Percentiles rank a stretch among this genome's conserved stretches.
phyloP scores from a whole-genome alignment of 169 alveolate species.

The Plasmodium gonderi region DNA sequence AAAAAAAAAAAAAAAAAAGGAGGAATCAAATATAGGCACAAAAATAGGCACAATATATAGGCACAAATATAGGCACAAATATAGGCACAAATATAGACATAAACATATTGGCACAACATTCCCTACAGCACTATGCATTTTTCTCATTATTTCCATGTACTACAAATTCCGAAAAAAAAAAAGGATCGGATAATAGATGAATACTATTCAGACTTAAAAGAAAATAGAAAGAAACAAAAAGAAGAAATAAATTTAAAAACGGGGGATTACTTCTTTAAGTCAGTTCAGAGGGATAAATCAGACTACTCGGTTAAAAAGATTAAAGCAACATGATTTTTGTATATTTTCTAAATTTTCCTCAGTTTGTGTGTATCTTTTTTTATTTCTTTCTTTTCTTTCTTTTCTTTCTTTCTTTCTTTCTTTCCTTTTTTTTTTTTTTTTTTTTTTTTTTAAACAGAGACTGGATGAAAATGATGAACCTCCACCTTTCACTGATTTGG shows the following conservation, averaged over 20 bases:
- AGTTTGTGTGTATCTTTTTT: neutral
- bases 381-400: neutral
- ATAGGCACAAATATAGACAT: neutral
- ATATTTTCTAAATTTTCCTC: neutral
- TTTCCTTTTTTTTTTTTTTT: too few species aligned
- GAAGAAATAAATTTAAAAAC: neutral
- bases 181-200: constrained; percentile 60
- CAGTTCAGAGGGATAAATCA: constrained; percentile 35
- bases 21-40: neutral
- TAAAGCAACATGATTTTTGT: neutral
- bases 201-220: constrained; percentile 61
- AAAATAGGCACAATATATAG: neutral
- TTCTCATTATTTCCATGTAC: neutral
- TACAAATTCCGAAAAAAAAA: neutral
- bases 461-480: constrained; percentile 63
- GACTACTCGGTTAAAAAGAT: constrained; percentile 51
- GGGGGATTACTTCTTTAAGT: constrained; percentile 47
- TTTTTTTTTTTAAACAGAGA: constrained; percentile 24
- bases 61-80: neutral
- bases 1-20: neutral
- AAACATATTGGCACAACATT: neutral
- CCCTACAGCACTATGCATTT: too few species aligned
- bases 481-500: constrained; percentile 39
- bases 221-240: neutral
- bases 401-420: neutral